Percentiles rank a stretch among this genome's conserved stretches.
Evolutionary conservation across 2,329 filamentous ascomycete genomes (phyloP).

Genomic region (Alternaria metachromatica): DNA sequence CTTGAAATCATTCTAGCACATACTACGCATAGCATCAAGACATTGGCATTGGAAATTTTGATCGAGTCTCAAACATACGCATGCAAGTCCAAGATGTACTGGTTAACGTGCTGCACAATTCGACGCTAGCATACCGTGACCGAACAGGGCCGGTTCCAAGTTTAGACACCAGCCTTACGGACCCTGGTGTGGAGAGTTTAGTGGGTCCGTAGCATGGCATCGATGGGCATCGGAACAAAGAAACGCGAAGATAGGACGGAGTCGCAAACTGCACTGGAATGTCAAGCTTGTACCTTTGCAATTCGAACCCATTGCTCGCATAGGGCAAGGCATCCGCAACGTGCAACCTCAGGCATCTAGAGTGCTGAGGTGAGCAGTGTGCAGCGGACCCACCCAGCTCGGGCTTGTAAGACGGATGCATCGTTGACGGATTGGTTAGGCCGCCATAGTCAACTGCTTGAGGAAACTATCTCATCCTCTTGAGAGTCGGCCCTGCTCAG

Average conservation of each 20-base stretch:
- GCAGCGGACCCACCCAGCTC: conserved; percentile 3
- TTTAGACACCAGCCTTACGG: conserved; percentile 12
- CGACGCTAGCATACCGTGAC: not conserved
- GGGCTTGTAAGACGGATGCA: conserved; percentile 9
- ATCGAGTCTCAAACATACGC: not conserved
- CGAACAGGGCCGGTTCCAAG: not conserved
- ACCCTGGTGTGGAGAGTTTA: conserved; percentile 8
- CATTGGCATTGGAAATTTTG: not conserved
- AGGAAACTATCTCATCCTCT: conserved; percentile 5
- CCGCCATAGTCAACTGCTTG: not conserved
- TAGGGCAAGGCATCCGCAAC: conserved; percentile 8
- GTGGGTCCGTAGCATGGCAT: not conserved
- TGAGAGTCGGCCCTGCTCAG: not conserved
- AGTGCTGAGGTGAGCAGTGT: conserved; percentile 16
- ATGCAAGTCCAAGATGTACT: not conserved
- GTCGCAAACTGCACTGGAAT: not conserved
- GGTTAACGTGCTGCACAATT: not conserved
- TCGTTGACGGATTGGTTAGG: not conserved
- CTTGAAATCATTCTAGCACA: not conserved
- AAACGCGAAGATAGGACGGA: not conserved
- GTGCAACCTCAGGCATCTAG: conserved; percentile 11
- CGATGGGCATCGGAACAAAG: conserved; percentile 2
- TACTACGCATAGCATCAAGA: not conserved
- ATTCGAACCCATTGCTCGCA: not conserved
- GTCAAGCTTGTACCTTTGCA: not conserved